Percentiles rank a stretch among this genome's conserved stretches.
Evolutionary conservation across 371 early-diverging fungal genomes (phyloP).

Genomic region (Caulochytrium protostelioides): DNA sequence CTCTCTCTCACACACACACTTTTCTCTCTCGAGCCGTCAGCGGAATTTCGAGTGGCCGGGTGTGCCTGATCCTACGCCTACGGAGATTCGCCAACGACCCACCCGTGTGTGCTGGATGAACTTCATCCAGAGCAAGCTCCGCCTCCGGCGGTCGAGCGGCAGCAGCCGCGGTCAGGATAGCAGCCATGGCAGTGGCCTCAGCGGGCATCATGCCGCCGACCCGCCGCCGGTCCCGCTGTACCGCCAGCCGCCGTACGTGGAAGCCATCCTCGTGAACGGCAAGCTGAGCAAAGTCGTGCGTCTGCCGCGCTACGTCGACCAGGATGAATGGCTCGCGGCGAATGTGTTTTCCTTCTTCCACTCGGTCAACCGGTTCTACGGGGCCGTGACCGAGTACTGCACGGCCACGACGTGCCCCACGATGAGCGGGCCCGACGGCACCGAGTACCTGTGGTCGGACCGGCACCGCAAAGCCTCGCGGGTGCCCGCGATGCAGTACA

Average conservation of each 20-base stretch:
- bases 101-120: no score
- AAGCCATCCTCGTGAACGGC: conserved; percentile 70
- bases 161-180: no score
- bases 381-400: conserved; percentile 74
- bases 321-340: conserved; percentile 63
- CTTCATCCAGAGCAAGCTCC: no score
- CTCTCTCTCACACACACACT: no score
- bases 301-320: conserved; percentile 70
- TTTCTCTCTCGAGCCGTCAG: no score
- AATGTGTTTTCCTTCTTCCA: conserved; percentile 45
- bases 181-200: no score
- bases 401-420: conserved; percentile 47
- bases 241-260: conserved; percentile 47
- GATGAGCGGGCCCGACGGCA: conserved; percentile 51
- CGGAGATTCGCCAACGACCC: no score
- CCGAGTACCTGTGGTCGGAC: conserved; percentile 81
- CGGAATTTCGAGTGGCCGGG: no score
- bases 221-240: conserved; percentile 49
- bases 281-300: conserved; percentile 66
- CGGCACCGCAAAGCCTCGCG: conserved; percentile 56
- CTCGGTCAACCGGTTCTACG: conserved; percentile 76
- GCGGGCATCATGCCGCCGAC: no score
- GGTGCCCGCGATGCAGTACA: conserved; percentile 78
- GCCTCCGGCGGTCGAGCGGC: no score
- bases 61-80: no score